Conservation (phyloP, 345 rosid genomes). For the Gynandropsis gynandra region DNA sequence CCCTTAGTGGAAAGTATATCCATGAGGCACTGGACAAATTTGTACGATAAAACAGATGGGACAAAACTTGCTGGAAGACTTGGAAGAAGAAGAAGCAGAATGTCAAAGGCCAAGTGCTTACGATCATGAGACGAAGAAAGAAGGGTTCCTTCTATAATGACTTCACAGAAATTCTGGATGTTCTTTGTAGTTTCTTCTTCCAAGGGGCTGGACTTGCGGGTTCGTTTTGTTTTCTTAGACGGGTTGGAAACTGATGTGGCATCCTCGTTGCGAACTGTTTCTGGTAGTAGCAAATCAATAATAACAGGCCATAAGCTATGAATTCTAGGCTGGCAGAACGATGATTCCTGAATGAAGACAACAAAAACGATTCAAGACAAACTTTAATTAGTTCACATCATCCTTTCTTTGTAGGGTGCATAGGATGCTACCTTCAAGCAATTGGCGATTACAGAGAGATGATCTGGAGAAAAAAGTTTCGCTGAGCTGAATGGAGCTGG, state of each 20-base stretch:
- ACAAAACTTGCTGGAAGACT: constrained; percentile 70
- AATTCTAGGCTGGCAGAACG: constrained; percentile 93
- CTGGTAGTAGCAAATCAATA: constrained; percentile 71
- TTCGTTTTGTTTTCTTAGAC: constrained; percentile 68
- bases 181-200: constrained; percentile 69
- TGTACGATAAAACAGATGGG: constrained; percentile 56
- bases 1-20: constrained; percentile 82
- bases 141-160: constrained; percentile 67
- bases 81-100: constrained; percentile 72
- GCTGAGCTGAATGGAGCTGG: constrained; percentile 72
- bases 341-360: constrained; percentile 62
- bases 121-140: constrained; percentile 90
- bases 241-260: constrained; percentile 47
- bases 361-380: constrained; percentile 2
- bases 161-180: constrained; percentile 48
- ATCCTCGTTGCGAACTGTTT: constrained; percentile 61
- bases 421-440: constrained; percentile 67
- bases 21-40: constrained; percentile 79
- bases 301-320: constrained; percentile 82
- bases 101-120: constrained; percentile 80
- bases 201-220: constrained; percentile 60
- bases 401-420: constrained; percentile 9
- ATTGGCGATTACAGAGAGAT: constrained; percentile 51
- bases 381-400: constrained; percentile 12
- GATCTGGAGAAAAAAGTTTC: constrained; percentile 61